Conservation (phyloP, 192 early-diverging fungal species). For the Podila epigama region DNA sequence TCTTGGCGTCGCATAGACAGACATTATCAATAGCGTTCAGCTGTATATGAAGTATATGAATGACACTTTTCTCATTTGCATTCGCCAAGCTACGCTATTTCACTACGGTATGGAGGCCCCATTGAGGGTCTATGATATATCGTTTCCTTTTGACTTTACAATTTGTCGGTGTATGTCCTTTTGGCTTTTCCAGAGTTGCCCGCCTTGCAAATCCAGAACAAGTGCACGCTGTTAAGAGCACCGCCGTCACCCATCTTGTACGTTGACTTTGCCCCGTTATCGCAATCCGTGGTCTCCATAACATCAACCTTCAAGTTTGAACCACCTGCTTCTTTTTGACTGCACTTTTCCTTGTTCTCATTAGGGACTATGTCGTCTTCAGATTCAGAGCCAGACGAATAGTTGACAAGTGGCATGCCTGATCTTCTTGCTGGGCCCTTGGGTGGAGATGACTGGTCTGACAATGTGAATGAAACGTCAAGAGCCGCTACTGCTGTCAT, state of each 20-base stretch:
- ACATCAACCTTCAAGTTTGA: background rate
- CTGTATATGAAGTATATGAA: background rate
- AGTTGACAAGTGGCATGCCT: constrained; percentile 15
- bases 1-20: too few relatives aligned
- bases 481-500: too few relatives aligned
- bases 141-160: too few relatives aligned
- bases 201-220: constrained; percentile 40
- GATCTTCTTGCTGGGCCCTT: background rate
- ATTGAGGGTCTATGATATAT: too few relatives aligned
- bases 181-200: constrained; percentile 10
- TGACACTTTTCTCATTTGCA: background rate
- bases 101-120: too few relatives aligned
- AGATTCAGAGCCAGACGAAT: constrained; percentile 23
- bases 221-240: constrained; percentile 22
- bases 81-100: constrained; percentile 21
- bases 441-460: too few relatives aligned
- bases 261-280: background rate
- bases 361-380: constrained; percentile 1
- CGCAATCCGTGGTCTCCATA: background rate
- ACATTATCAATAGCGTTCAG: too few relatives aligned
- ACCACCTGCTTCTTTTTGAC: background rate
- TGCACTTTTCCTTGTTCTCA: background rate
- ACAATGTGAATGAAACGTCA: too few relatives aligned
- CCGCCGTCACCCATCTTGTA: constrained; percentile 33
- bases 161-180: too few relatives aligned